These are phyloP conservation scores for Aquilaria yunnanensis DNA, from an alignment of 345 rosid genomes.

Conservation along the genomic window DNA sequence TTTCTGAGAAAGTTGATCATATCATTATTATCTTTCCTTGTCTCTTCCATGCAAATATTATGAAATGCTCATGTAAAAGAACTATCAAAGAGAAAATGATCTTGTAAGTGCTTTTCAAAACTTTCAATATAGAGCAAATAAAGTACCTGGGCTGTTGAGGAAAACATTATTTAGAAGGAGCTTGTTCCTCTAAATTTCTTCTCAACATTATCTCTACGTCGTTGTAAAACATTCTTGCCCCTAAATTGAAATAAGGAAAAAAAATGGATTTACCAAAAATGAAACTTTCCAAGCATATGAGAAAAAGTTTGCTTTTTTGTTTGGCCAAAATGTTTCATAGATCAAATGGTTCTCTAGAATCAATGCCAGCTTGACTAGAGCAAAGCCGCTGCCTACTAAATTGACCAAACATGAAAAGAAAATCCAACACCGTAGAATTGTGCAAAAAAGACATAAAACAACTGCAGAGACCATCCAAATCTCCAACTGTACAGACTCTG, in stretches of 20 bases:
- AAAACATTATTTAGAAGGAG: conserved; percentile 38
- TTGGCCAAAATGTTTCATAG: conserved; percentile 31
- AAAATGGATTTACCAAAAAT: background rate
- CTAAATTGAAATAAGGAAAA: conserved; percentile 15
- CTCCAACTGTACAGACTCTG: conserved; percentile 22
- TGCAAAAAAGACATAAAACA: background rate
- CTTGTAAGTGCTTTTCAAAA: background rate
- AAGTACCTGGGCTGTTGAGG: conserved; percentile 54
- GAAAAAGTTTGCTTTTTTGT: background rate
- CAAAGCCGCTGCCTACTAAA: conserved; percentile 46
- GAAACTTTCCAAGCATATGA: background rate
- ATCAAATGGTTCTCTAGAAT: conserved; percentile 50
- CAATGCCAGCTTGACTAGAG: conserved; percentile 37
- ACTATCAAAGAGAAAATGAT: background rate
- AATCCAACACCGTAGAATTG: conserved; percentile 3
- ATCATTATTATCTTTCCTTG: background rate
- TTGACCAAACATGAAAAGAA: conserved; percentile 10
- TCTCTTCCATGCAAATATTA: background rate
- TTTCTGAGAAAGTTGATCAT: conserved; percentile 13
- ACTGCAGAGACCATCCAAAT: background rate
- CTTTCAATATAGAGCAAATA: background rate
- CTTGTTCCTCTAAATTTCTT: conserved; percentile 66
- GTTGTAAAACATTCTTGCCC: conserved; percentile 44
- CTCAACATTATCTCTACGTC: conserved; percentile 50
- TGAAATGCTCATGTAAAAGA: no score